Evolutionary conservation across 1,284 basidiomycete species (phyloP).

Genomic region (Microbotryum intermedium): DNA sequence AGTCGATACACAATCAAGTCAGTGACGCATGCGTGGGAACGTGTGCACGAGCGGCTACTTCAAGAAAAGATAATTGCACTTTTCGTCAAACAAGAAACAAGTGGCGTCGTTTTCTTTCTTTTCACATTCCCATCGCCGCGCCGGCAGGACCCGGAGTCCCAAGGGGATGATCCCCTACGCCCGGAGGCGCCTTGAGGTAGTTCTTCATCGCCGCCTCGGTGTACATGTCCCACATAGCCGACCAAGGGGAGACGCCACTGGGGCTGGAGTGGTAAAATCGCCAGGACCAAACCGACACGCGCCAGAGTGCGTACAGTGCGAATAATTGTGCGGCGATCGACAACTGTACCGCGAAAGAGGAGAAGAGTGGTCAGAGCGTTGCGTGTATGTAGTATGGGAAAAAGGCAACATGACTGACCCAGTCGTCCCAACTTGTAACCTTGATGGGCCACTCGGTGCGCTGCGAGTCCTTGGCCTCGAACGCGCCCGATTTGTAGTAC

Average conservation of each 20-base stretch:
- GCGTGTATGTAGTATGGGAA: no score
- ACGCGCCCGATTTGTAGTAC: slow-evolving; percentile 46
- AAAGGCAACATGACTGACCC: not conserved
- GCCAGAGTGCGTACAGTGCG: not conserved
- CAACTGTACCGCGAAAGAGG: not conserved
- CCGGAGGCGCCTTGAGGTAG: not conserved
- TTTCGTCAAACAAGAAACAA: not conserved
- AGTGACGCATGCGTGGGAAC: not conserved
- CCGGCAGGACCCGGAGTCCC: no score
- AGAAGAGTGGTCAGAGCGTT: not conserved
- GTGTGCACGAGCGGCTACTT: not conserved
- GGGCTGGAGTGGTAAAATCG: not conserved
- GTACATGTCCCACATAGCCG: not conserved
- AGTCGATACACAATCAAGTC: not conserved
- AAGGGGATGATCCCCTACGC: no score
- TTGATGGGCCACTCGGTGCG: not conserved
- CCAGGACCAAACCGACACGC: not conserved
- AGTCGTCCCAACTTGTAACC: slow-evolving; percentile 1
- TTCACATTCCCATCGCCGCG: no score
- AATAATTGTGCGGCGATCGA: not conserved
- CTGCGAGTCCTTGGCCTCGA: slow-evolving; percentile 14
- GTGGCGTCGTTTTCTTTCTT: no score
- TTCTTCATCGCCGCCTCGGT: not conserved
- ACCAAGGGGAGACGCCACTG: not conserved
- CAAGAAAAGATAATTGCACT: not conserved